Percentiles rank a stretch among this genome's conserved stretches.
Conservation (phyloP, 352 stramenopile genomes). For the Phytophthora ohioensis region DNA sequence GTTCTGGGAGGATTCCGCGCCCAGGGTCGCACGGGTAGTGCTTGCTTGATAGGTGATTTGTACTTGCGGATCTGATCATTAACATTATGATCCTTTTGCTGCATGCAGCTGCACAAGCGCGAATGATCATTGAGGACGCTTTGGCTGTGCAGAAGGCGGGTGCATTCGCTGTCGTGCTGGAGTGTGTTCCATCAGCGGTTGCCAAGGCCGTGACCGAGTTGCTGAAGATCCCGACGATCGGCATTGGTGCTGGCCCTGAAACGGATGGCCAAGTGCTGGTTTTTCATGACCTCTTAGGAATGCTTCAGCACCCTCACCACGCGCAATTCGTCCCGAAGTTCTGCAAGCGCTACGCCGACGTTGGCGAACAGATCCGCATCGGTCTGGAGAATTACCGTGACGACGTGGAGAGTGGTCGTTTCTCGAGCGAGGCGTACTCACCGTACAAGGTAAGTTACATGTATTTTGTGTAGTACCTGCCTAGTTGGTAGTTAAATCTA, state of each 20-base stretch:
- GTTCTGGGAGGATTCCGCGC: constrained; percentile 97
- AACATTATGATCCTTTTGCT: neutral
- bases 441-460: constrained; percentile 91
- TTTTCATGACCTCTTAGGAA: constrained; percentile 98
- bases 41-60: neutral
- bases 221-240: constrained; percentile 98
- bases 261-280: constrained; percentile 98
- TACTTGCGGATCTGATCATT: neutral
- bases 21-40: constrained; percentile 94
- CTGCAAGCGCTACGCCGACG: constrained; percentile 97
- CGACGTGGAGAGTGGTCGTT: constrained; percentile 95
- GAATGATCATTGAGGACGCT: constrained; percentile 96
- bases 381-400: constrained; percentile 96
- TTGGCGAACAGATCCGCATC: constrained; percentile 94
- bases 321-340: constrained; percentile 97
- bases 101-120: constrained; percentile 72
- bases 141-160: constrained; percentile 95
- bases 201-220: constrained; percentile 94
- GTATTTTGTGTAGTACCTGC: neutral
- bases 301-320: constrained; percentile 98
- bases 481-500: neutral
- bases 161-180: constrained; percentile 94
- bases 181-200: constrained; percentile 91
- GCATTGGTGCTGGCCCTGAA: constrained; percentile 95
- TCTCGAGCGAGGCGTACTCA: constrained; percentile 94